A percentile compares a stretch with the other conserved stretches of the same genome.
These are phyloP conservation scores for Cutaneotrichosporon cutaneum DNA, from an alignment of 1,284 basidiomycete genomes.

Conservation along the genomic window DNA sequence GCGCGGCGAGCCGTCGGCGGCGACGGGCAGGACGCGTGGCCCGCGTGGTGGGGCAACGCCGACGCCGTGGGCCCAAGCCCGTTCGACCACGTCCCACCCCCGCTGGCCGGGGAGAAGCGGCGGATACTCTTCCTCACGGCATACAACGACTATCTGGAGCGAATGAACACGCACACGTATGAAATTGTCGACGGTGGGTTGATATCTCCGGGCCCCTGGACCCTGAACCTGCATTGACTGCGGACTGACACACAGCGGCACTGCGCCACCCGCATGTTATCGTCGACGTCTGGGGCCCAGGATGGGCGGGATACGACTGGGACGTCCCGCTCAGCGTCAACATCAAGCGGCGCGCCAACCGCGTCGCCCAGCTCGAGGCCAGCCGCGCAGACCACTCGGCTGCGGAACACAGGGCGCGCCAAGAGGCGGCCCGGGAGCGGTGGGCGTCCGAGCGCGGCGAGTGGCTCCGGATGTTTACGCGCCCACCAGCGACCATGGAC, in stretches of 20 bases:
- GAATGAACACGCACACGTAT: conserved; percentile 53
- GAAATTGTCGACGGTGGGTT: conserved; percentile 48
- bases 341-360: conserved; percentile 38
- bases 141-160: conserved; percentile 50
- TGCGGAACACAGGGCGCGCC: not conserved
- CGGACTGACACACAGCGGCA: conserved; percentile 31
- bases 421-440: not conserved
- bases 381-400: conserved; percentile 18
- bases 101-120: conserved; percentile 20
- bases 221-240: not conserved
- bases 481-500: not conserved
- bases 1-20: not conserved
- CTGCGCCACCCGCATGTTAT: conserved; percentile 46
- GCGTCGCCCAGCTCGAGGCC: conserved; percentile 35
- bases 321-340: conserved; percentile 44
- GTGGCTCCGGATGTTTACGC: not conserved
- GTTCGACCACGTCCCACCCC: conserved; percentile 39
- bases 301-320: conserved; percentile 49
- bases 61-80: conserved; percentile 47
- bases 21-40: conserved; percentile 27
- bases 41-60: conserved; percentile 45
- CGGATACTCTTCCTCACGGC: conserved; percentile 51
- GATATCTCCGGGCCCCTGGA: too few relatives aligned
- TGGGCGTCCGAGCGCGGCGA: not conserved
- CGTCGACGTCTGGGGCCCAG: conserved; percentile 52